Evolutionary conservation across 139 green algal species (phyloP), one percentile per base, ranked within the genome.

Genomic region (Astrephomene gubernaculifera): DNA sequence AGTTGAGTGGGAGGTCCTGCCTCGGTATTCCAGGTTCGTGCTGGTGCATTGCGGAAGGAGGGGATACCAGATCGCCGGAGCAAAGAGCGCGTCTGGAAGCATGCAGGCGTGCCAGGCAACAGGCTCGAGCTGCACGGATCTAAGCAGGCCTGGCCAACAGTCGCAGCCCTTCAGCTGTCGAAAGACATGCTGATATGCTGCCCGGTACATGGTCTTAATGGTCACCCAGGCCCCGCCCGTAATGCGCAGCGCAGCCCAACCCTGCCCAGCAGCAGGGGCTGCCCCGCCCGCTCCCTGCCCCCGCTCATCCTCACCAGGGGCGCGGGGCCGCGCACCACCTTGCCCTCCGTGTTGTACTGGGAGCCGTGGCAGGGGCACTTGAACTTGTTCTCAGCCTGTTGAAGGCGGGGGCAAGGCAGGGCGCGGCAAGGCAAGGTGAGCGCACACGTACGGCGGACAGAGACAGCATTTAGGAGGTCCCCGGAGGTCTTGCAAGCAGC

Each of bases 321-420:
- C 33, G 97, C 97, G 35, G 97, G 97, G 64, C 97, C 97, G 52
- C 97, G 94, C 57, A 99, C 90, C 43, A 98, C 94, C 94, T 98
- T 99, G 92, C 97, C 97, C 88, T 98, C 86, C 52, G 71, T 64
- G 91, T 99, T 97, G 94, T 99, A 99, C 90, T 99, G 98, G 45
- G 95, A 98, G 78, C 98, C 98, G 91, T 99, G 98, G 96, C 97
- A 99, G 35, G 97, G 97, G 96, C 97, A 99, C 93, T 97, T 98
- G 95, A 99, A 99, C 96, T 99, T 99, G 92, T 99, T 99, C 94
- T 99, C 97, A 60, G 94, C 96, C 89, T 96, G 90, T 71, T 83
- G 2, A 64, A 0, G n/a, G n/a, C n/a, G n/a, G n/a, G n/a, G n/a
- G n/a, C n/a, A n/a, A n/a, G n/a, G n/a, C n/a, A n/a, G n/a, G n/a